Evolutionary conservation across 192 early-diverging fungal genomes (phyloP), one percentile per base, ranked within the genome.

Genomic region (Glomus cerebriforme): DNA sequence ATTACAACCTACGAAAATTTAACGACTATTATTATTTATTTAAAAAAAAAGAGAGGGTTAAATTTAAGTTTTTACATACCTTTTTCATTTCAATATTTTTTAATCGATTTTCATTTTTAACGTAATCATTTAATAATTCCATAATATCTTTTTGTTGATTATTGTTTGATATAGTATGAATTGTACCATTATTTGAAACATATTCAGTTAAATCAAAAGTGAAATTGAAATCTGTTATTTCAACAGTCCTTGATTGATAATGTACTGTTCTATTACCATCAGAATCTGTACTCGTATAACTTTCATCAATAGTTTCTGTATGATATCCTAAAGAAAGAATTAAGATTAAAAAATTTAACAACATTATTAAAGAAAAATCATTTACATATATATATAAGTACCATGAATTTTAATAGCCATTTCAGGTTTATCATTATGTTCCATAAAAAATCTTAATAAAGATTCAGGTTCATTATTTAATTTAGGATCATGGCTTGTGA

Each of bases 51-150:
- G 67, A 67, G 47, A 60, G 68, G 22, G 9, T 26, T 22, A 13
- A 65, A 60, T 58, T 19, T 19, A 37, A 43, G 5, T 5, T 8
- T n/a, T n/a, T n/a, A 19, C 39, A 47, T 79, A 82, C 79, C 80
- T 85, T 85, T 32, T 79, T 63, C 80, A 85, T 83, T n/a, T 79
- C 67, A 26, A 85, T 62, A 58, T 85, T 82, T 59, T 85, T 85
- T 47, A 85, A 80, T 2, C 64, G 60, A 63, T 82, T 85, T 15
- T 83, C 76, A n/a, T 83, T 67, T 22, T 80, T 77, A 9, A 82
- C 59, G 47, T 85, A 79, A 37, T 79, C 80, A 12, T 80, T 79
- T 59, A 85, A 79, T 43, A 82, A 66, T 58, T 85, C 79, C 19
- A 79, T 59, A 31, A 85, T 43, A 4, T 82, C 75, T 45, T 39